phyloP scores from a whole-genome alignment of 805 yeast genomes.

The Wickerhamiella cacticola region DNA sequence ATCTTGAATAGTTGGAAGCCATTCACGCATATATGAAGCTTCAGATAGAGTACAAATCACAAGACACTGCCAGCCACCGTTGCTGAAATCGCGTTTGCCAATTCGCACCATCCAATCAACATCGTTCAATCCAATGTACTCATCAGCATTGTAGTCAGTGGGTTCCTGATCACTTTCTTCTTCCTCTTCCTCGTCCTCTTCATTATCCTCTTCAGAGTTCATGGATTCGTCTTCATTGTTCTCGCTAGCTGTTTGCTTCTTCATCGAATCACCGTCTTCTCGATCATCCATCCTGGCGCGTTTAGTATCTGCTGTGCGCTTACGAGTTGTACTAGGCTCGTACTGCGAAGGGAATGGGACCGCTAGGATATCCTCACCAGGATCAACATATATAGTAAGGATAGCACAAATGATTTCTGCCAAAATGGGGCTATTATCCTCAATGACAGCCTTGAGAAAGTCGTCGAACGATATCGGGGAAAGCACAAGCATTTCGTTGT shows the following conservation, averaged over 20 bases:
- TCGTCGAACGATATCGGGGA: constrained; percentile 75
- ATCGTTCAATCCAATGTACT: constrained; percentile 8
- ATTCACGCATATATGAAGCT: constrained; percentile 46
- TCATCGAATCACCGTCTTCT: constrained; percentile 20
- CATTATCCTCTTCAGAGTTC: constrained; percentile 17
- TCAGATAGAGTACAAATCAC: constrained; percentile 59
- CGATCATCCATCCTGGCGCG: constrained; percentile 8
- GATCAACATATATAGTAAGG: constrained; percentile 42
- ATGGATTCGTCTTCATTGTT: constrained; percentile 26
- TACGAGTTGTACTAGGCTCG: constrained; percentile 24
- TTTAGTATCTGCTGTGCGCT: neutral
- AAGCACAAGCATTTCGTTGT: constrained; percentile 48
- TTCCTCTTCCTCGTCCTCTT: constrained; percentile 25
- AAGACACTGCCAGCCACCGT: constrained; percentile 77
- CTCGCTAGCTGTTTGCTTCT: constrained; percentile 19
- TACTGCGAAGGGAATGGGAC: constrained; percentile 28
- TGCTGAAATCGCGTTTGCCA: constrained; percentile 58
- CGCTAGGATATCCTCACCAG: constrained; percentile 32
- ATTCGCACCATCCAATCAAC: constrained; percentile 65
- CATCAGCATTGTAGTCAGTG: constrained; percentile 18
- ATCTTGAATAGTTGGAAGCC: constrained; percentile 37
- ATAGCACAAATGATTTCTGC: constrained; percentile 60
- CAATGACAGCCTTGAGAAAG: constrained; percentile 45
- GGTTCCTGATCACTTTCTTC: constrained; percentile 19
- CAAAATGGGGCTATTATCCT: constrained; percentile 32